Evolutionary conservation across 1,284 basidiomycete genomes (phyloP).

Genomic region (Leccinum pachyderme): DNA sequence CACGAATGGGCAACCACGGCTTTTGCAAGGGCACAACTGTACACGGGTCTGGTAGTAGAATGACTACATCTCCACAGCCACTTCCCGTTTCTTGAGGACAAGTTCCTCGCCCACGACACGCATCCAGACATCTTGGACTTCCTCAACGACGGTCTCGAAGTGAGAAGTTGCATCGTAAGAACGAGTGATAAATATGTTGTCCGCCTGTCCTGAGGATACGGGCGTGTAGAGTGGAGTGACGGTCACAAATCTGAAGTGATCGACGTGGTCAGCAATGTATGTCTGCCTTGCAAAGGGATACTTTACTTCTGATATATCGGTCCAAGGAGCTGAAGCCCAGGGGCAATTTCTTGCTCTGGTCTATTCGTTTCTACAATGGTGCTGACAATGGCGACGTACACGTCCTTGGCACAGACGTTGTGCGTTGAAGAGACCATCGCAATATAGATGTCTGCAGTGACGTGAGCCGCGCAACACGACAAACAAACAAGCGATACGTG

Average conservation of each 20-base stretch:
- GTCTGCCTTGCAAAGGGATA: background rate
- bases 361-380: conserved; percentile 96
- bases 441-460: conserved; percentile 89
- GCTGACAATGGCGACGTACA: conserved; percentile 97
- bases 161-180: conserved; percentile 99
- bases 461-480: conserved; percentile 4
- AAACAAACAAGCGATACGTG: conserved; percentile 38
- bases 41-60: conserved; percentile 11
- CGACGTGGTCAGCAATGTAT: conserved; percentile 8
- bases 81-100: conserved; percentile 82
- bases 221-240: conserved; percentile 90
- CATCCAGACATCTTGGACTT: conserved; percentile 93
- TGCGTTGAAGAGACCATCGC: conserved; percentile 96
- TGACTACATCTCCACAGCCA: conserved; percentile 57
- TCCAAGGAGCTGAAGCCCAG: conserved; percentile 91
- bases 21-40: conserved; percentile 16
- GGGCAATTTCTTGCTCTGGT: conserved; percentile 90
- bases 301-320: conserved; percentile 90
- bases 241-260: conserved; percentile 76
- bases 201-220: conserved; percentile 74
- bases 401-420: conserved; percentile 94
- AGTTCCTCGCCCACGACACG: conserved; percentile 75
- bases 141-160: conserved; percentile 97
- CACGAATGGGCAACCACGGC: conserved; percentile 8
- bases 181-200: conserved; percentile 95